phyloP scores from a whole-genome alignment of 2,329 filamentous ascomycete genomes.

The Fusarium kyushuense region DNA sequence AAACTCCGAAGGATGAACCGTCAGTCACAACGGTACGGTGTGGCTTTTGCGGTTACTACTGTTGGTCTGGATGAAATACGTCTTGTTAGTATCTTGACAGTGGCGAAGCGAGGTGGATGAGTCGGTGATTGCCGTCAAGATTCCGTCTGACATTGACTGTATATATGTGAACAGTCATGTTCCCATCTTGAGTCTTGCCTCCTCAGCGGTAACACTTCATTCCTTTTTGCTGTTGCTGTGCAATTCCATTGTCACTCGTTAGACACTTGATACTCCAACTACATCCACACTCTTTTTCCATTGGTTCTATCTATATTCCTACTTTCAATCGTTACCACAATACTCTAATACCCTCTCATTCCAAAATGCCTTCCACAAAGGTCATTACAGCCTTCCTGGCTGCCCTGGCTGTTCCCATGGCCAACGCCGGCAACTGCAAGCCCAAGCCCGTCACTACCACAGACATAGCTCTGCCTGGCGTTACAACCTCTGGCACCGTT shows the following conservation, averaged over 20 bases:
- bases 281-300: conserved; percentile 16
- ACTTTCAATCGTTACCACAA: conserved; percentile 29
- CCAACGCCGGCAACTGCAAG: conserved; percentile 33
- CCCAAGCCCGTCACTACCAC: conserved; percentile 30
- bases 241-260: conserved; percentile 31
- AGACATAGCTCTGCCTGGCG: conserved; percentile 11
- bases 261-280: conserved; percentile 29
- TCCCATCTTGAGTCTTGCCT: not conserved
- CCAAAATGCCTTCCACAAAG: conserved; percentile 35
- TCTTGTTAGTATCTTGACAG: conserved; percentile 7
- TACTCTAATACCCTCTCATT: conserved; percentile 10
- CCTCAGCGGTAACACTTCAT: conserved; percentile 29
- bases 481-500: conserved; percentile 23
- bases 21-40: conserved; percentile 5
- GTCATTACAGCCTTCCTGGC: conserved; percentile 39
- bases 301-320: conserved; percentile 7
- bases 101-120: conserved; percentile 7
- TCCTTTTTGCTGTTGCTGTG: conserved; percentile 34
- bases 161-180: conserved; percentile 24
- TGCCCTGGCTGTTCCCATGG: conserved; percentile 34
- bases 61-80: not conserved
- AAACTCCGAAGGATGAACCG: not conserved
- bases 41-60: not conserved
- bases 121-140: conserved; percentile 17
- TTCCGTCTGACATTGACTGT: not conserved